These are phyloP conservation scores for Thermomyces lanuginosus DNA, from an alignment of 2,329 filamentous ascomycete species.

Conservation along the genomic window DNA sequence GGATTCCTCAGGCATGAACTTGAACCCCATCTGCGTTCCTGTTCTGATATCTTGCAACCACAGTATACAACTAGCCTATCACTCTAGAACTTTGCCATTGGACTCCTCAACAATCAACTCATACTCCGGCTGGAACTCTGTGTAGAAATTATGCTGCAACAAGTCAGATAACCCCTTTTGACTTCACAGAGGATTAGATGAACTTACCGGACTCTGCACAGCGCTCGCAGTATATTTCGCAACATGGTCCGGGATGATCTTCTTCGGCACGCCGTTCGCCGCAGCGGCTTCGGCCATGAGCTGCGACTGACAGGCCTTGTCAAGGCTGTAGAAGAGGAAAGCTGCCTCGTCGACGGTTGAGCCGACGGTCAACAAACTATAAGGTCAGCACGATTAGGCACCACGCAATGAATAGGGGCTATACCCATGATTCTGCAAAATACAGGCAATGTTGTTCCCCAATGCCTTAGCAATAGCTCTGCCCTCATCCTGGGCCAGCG, in stretches of 20 bases:
- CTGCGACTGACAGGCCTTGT: constrained; percentile 27
- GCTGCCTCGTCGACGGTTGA: constrained; percentile 27
- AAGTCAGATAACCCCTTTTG: not conserved
- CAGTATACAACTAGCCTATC: constrained; percentile 1
- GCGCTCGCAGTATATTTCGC: constrained; percentile 21
- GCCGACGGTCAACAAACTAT: constrained; percentile 24
- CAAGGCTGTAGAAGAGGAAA: constrained; percentile 24
- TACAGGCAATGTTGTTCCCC: constrained; percentile 26
- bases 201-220: constrained; percentile 20
- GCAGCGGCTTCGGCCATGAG: constrained; percentile 26
- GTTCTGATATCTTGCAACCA: constrained; percentile 4
- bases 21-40: no score
- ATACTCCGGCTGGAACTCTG: constrained; percentile 25
- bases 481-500: constrained; percentile 25
- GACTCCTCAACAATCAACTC: constrained; percentile 23
- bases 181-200: not conserved
- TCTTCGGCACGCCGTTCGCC: constrained; percentile 22
- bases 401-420: not conserved
- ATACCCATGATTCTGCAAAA: constrained; percentile 28
- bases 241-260: constrained; percentile 18
- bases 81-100: constrained; percentile 17
- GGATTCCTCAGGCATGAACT: no score
- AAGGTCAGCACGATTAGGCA: constrained; percentile 9
- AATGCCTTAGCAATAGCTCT: constrained; percentile 22
- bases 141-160: constrained; percentile 22